Conservation (phyloP, 2,329 filamentous ascomycete genomes). For the Didymellaceae sp. region DNA sequence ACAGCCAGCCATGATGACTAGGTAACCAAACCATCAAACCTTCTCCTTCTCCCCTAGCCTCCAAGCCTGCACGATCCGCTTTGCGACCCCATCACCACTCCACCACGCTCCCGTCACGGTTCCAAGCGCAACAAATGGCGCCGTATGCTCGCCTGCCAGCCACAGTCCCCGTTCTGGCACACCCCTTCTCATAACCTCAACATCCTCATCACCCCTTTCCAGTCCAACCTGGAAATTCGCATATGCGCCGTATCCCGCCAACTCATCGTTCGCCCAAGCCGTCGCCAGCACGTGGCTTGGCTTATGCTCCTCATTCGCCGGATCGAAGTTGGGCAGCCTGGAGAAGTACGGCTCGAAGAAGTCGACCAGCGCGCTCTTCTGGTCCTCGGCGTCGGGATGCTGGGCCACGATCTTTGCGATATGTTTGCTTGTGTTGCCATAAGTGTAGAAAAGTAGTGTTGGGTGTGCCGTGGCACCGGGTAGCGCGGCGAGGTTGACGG, state of each 20-base stretch:
- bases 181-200: slow-evolving; percentile 64
- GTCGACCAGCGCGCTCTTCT: slow-evolving; percentile 60
- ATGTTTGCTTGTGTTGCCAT: slow-evolving; percentile 58
- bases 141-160: slow-evolving; percentile 90
- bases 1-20: too few species aligned
- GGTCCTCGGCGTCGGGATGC: slow-evolving; percentile 50
- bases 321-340: slow-evolving; percentile 71
- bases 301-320: slow-evolving; percentile 61
- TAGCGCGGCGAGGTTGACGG: slow-evolving; percentile 76
- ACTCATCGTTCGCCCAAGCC: slow-evolving; percentile 77
- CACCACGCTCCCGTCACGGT: slow-evolving; percentile 80
- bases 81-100: slow-evolving; percentile 81
- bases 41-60: slow-evolving; percentile 38
- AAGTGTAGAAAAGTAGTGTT: slow-evolving; percentile 84
- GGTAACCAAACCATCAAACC: neutral
- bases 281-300: slow-evolving; percentile 73
- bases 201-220: slow-evolving; percentile 72
- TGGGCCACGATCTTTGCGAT: slow-evolving; percentile 36
- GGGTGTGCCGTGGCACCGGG: slow-evolving; percentile 67
- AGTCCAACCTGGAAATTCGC: slow-evolving; percentile 83
- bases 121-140: slow-evolving; percentile 79
- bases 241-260: slow-evolving; percentile 84
- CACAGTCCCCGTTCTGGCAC: slow-evolving; percentile 73
- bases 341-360: slow-evolving; percentile 83
- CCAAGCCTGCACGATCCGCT: slow-evolving; percentile 64